Evolutionary conservation across 2,329 filamentous ascomycete species (phyloP), one percentile per base, ranked within the genome.

Genomic region (Ceratocystis colombiana): DNA sequence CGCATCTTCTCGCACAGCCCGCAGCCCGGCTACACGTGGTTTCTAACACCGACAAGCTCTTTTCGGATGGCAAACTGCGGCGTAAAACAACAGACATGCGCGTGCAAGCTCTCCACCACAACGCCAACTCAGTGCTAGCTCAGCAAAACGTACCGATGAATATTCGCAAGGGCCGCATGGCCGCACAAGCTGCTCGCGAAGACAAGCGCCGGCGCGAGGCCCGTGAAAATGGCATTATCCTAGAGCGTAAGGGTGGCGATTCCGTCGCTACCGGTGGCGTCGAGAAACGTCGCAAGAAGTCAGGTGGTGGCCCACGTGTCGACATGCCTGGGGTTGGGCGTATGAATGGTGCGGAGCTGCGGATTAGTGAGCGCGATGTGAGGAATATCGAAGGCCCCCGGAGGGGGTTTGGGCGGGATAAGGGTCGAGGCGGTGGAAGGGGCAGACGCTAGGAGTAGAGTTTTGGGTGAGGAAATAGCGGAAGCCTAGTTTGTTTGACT

Each of bases 101-200:
- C 67, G 79, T 97, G 61, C 88, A 89, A 73, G 82, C 88, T 10
- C 81, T 96, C 2, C 61, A 68, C 41, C 63, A 65, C 41, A 92
- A 91, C 6, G 85, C 88, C n/a, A 91, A 53, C 17, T 90, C 88
- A 22, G 81, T 95, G 61, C 86, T 88, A 70, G 80, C 81, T 66
- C 92, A 96, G 76, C 82, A 87, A 67, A 92, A 88, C 71, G 96
- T 97, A 90, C 93, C 94, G 20, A 88, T 96, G 81, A 78, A 85
- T 53, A 87, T 93, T 73, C 84, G 91, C 68, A 90, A 88, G 76
- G 92, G 93, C n/a, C 96, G 97, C 68, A 78, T 79, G 17, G 81
- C 82, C 1, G 90, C 91, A 64, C 83, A 83, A 25, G 78, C 74
- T 1, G 76, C 79, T 33, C 84, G 83, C 68, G 92, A 96, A 74